Evolutionary conservation across 2,329 filamentous ascomycete species (phyloP), one percentile per base, ranked within the genome.

Genomic region (Dothideomycetes sp.): DNA sequence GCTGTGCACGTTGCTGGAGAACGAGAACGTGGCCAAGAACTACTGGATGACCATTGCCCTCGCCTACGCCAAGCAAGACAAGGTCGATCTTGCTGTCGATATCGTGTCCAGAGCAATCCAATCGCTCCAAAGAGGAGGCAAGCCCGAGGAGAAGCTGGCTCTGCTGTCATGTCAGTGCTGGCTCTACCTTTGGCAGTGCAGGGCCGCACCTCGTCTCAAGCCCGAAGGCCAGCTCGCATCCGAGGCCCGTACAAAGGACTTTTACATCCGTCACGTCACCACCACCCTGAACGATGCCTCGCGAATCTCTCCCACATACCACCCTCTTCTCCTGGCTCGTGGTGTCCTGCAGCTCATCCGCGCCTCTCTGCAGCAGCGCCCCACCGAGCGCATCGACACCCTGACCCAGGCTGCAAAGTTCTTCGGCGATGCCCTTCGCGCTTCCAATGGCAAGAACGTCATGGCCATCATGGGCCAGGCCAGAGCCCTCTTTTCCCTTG

Each of bases 11-110:
- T 73, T 98, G 37, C 78, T 98, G 47, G 89, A 98, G 65, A 94
- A 91, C 55, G 93, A 98, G 61, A 79, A 81, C 54, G 88, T 87
- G 12, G 82, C 85, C 29, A 87, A 89, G 53, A 85, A 81, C 38
- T 93, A 93, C 51, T 98, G 93, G 93, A 89, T 98, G 71, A 89
- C 86, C n/a, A 91, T 96, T 49, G 84, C 93, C 31, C 72, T 96
- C 43, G 89, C 89, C 35, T 98, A 98, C 57, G 89, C 91, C 31
- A 98, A 96, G 66, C 86, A 94, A 65, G 80, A 81, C 56, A 94
- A 94, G 65, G 77, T 91, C 46, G 88, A 95, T 56, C 84, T 91
- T 64, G 78, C 77, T 37, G 74, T 82, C 45, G 77, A 81, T 46
- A 77, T 82, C 40, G 61, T 82, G 49, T 77, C 79, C 36, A 82